Evolutionary conservation across 345 rosid species (phyloP), one percentile per base, ranked within the genome.

Genomic region (Physaria fendleri): DNA sequence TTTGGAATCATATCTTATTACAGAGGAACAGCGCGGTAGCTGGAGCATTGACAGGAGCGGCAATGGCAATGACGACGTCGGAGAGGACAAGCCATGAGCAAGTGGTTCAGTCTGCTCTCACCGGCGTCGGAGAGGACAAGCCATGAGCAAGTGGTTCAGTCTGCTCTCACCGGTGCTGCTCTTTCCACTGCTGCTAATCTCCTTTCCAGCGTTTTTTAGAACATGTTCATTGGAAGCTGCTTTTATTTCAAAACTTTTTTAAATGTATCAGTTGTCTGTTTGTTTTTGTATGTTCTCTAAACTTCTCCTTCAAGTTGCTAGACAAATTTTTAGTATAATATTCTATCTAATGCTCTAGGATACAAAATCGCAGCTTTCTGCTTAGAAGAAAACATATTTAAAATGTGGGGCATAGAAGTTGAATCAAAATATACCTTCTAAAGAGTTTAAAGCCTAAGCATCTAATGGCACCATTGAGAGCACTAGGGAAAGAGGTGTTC

Each of bases 11-110:
- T 44, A 47, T 9, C 14, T 41, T 27, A 23, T 16, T 1, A 22
- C 90, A 89, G 96, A 83, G 82, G 68, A 93, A 85, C 77, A 93
- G 97, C 24, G 89, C 84, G 2, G 85, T 89, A 13, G 99, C 97
- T 0, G 99, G 99, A 72, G 99, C 95, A 11, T 47, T 92, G 27
- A 92, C 99, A 2, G 99, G 99, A 2, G 73, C 59, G 45, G 87
- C 99, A 0, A 39, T 92, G 30, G 98, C 89, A 4, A 80, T 89
- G 14, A 79, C 92, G 1, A 78, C 94, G 2, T 25, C 84, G 0
- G 89, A 86, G 12, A 78, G 77, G 28, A 42, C 81, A 16, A 81
- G 85, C 59, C 97, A 88, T 16, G 91, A 89, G 76, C 89, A 84
- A 68, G 74, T 85, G 24, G 89, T 83, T 69, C 95, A 82, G 50